Evolutionary conservation across 2,329 filamentous ascomycete species (phyloP).

Genomic region (Pseudopithomyces chartarum): DNA sequence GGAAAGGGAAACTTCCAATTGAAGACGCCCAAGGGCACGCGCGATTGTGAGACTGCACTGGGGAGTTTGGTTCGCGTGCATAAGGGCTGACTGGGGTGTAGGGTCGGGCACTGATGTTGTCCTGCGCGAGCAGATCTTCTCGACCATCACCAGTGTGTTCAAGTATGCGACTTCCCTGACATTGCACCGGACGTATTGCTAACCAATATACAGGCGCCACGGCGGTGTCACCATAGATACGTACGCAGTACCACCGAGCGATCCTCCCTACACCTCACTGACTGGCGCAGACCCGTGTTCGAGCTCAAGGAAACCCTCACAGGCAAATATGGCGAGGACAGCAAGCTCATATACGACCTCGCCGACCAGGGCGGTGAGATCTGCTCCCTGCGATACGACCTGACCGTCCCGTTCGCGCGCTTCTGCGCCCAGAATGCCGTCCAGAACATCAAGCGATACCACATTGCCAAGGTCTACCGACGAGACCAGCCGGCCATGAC

Average conservation of each 20-base stretch:
- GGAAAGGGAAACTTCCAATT: constrained; percentile 63
- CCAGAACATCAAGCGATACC: constrained; percentile 88
- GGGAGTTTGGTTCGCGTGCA: no score
- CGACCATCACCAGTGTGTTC: constrained; percentile 41
- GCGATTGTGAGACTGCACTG: constrained; percentile 79
- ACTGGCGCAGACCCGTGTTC: constrained; percentile 66
- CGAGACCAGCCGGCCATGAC: constrained; percentile 79
- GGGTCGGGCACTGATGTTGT: constrained; percentile 41
- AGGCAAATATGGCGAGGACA: constrained; percentile 91
- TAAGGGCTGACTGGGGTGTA: constrained; percentile 23
- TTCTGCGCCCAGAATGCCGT: constrained; percentile 92
- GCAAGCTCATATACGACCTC: constrained; percentile 88
- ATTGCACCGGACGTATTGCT: constrained; percentile 77
- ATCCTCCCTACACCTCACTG: background rate
- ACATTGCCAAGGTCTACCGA: constrained; percentile 91
- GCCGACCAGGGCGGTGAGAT: constrained; percentile 87
- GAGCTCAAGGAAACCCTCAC: constrained; percentile 85
- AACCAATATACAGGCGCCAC: constrained; percentile 73
- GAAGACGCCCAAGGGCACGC: constrained; percentile 90
- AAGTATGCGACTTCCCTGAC: constrained; percentile 65
- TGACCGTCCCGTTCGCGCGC: constrained; percentile 88
- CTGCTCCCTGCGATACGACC: constrained; percentile 82
- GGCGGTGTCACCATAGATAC: constrained; percentile 46
- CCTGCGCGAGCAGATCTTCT: constrained; percentile 43
- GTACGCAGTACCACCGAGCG: constrained; percentile 57